Percentiles rank a stretch among this genome's conserved stretches.
Evolutionary conservation across 257 asterid species (phyloP).

Genomic region (Dorcoceras hygrometricum): DNA sequence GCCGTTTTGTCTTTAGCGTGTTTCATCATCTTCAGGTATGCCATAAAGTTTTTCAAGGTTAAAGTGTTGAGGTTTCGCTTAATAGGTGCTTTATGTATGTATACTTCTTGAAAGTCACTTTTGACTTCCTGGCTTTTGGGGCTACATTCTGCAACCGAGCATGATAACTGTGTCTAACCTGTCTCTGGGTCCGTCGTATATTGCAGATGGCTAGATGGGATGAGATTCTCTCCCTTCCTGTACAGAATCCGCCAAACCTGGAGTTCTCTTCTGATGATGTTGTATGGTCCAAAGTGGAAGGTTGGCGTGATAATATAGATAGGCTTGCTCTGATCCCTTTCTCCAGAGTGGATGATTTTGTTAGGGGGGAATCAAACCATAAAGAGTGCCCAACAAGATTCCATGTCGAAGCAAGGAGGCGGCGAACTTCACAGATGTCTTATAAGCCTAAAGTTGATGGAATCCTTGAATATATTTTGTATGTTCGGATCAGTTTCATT

Average conservation of each 20-base stretch:
- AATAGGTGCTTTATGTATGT: neutral
- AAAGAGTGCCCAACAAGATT: slow-evolving; percentile 89
- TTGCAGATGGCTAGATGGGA: slow-evolving; percentile 99
- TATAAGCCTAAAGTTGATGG: slow-evolving; percentile 97
- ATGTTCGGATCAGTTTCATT: slow-evolving; percentile 25
- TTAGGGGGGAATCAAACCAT: slow-evolving; percentile 82
- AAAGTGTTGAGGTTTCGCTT: neutral
- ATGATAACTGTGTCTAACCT: slow-evolving; percentile 3
- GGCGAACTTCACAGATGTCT: slow-evolving; percentile 44
- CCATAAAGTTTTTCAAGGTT: too few relatives aligned
- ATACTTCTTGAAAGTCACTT: neutral
- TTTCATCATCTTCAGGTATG: neutral
- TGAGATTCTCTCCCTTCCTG: slow-evolving; percentile 85
- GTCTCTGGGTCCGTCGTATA: slow-evolving; percentile 15
- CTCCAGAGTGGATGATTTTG: slow-evolving; percentile 87
- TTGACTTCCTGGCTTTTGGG: neutral
- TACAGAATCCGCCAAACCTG: slow-evolving; percentile 80
- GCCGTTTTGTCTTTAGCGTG: neutral
- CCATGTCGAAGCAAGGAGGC: slow-evolving; percentile 92
- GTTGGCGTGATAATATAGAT: slow-evolving; percentile 85
- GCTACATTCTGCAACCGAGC: neutral
- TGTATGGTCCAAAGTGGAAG: slow-evolving; percentile 96
- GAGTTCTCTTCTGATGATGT: slow-evolving; percentile 82
- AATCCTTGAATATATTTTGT: slow-evolving; percentile 86
- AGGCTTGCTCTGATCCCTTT: slow-evolving; percentile 78